A percentile compares a stretch with the other conserved stretches of the same genome.
These are phyloP conservation scores for Irpex sp. DNA, from an alignment of 1,284 basidiomycete species.

Conservation along the genomic window DNA sequence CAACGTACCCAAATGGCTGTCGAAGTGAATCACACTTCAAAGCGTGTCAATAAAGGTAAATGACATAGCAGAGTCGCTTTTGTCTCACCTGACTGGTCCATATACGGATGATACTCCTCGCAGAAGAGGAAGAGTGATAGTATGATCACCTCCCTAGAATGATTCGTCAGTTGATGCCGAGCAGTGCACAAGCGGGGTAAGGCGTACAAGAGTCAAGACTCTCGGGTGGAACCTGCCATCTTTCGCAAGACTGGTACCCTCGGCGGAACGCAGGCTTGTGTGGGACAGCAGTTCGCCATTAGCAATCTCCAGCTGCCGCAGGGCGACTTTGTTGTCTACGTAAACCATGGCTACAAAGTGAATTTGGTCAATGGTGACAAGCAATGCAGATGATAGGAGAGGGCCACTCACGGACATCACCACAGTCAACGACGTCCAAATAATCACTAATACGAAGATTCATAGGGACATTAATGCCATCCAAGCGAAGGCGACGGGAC, in stretches of 20 bases:
- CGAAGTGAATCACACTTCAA: constrained; percentile 37
- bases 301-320: constrained; percentile 32
- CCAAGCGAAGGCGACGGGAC: constrained; percentile 26
- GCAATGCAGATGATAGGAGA: neutral
- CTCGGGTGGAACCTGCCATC: constrained; percentile 34
- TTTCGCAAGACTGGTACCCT: constrained; percentile 27
- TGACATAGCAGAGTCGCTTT: neutral
- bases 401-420: constrained; percentile 23
- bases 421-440: constrained; percentile 32
- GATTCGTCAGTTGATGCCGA: neutral
- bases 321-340: constrained; percentile 32
- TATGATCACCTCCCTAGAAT: constrained; percentile 34
- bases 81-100: constrained; percentile 29
- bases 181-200: neutral
- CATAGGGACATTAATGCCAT: constrained; percentile 29
- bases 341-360: constrained; percentile 26
- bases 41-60: neutral
- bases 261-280: constrained; percentile 14
- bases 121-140: constrained; percentile 36
- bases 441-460: constrained; percentile 27
- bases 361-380: neutral
- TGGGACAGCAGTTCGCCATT: constrained; percentile 25
- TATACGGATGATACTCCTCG: constrained; percentile 33
- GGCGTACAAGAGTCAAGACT: constrained; percentile 31
- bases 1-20: constrained; percentile 32